A percentile compares a stretch with the other conserved stretches of the same genome.
Conservation (phyloP, 2,329 filamentous ascomycete genomes). For the Huntiella decipiens region DNA sequence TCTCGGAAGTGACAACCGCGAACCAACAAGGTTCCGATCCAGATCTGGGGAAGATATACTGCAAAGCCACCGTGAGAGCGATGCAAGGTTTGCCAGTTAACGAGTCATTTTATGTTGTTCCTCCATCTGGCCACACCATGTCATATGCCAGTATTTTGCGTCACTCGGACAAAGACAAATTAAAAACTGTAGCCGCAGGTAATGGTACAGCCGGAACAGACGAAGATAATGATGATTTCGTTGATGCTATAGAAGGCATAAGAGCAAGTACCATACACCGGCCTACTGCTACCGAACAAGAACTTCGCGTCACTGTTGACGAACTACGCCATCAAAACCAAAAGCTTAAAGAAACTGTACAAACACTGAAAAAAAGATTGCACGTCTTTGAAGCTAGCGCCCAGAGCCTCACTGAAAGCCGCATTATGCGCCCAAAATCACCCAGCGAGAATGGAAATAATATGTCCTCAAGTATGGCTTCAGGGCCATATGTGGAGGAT, state of each 20-base stretch:
- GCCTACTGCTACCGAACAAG: slow-evolving; percentile 24
- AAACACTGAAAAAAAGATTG: slow-evolving; percentile 72
- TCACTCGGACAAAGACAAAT: slow-evolving; percentile 47
- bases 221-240: slow-evolving; percentile 64
- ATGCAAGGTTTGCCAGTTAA: slow-evolving; percentile 50
- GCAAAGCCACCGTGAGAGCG: slow-evolving; percentile 63
- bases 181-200: slow-evolving; percentile 34
- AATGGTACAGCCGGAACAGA: slow-evolving; percentile 23
- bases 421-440: slow-evolving; percentile 39
- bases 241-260: slow-evolving; percentile 59
- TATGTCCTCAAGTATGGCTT: slow-evolving; percentile 10
- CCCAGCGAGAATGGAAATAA: slow-evolving; percentile 17
- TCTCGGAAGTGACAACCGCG: not conserved
- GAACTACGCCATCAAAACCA: slow-evolving; percentile 80
- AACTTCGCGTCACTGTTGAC: slow-evolving; percentile 48
- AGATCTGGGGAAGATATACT: slow-evolving; percentile 70
- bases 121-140: slow-evolving; percentile 73
- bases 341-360: slow-evolving; percentile 65
- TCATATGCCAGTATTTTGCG: slow-evolving; percentile 82
- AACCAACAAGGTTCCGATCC: slow-evolving; percentile 30
- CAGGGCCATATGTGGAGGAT: slow-evolving; percentile 16
- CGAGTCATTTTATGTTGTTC: slow-evolving; percentile 88
- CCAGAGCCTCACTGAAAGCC: slow-evolving; percentile 75
- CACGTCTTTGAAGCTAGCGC: slow-evolving; percentile 85
- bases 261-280: slow-evolving; percentile 19